Evolutionary conservation across 768 basidiomycete genomes (phyloP).

Genomic region (Rhodotorula graminis): DNA sequence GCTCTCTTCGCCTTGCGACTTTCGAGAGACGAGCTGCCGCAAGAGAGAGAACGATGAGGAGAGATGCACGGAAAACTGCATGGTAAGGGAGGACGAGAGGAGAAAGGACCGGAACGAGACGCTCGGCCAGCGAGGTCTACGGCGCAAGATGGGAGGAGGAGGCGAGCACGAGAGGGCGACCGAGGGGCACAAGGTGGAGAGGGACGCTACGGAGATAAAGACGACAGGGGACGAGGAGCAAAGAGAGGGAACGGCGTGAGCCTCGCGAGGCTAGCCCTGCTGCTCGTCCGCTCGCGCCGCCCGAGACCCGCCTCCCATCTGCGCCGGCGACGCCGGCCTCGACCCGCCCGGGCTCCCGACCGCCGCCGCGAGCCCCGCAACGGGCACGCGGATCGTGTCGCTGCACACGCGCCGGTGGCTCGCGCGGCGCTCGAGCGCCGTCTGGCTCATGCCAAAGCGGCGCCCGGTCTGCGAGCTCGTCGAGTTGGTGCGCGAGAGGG

Average conservation of each 20-base stretch:
- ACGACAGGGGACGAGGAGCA: too few species aligned
- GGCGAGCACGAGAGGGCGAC: not conserved
- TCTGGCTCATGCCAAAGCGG: constrained; percentile 29
- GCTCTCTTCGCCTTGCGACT: too few species aligned
- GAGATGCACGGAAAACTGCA: too few species aligned
- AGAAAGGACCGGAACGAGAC: too few species aligned
- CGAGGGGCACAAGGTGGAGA: not conserved
- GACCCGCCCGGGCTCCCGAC: not conserved
- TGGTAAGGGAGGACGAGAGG: too few species aligned
- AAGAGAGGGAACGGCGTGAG: too few species aligned
- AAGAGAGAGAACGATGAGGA: too few species aligned
- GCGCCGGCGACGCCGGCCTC: not conserved
- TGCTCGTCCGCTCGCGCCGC: not conserved
- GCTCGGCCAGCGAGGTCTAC: not conserved
- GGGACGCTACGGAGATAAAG: too few species aligned
- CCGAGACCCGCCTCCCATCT: not conserved
- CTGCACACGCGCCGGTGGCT: constrained; percentile 28
- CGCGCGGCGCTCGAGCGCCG: constrained; percentile 24
- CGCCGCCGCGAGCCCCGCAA: not conserved
- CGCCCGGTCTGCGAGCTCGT: not conserved
- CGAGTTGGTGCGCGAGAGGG: not conserved
- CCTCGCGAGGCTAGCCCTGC: not conserved
- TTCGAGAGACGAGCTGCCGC: too few species aligned
- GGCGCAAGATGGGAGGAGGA: too few species aligned
- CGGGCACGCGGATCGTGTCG: constrained; percentile 12